Percentiles rank a stretch among this genome's conserved stretches.
These are phyloP conservation scores for Solanum chiquidenum DNA, from an alignment of 257 asterid species.

Conservation along the genomic window DNA sequence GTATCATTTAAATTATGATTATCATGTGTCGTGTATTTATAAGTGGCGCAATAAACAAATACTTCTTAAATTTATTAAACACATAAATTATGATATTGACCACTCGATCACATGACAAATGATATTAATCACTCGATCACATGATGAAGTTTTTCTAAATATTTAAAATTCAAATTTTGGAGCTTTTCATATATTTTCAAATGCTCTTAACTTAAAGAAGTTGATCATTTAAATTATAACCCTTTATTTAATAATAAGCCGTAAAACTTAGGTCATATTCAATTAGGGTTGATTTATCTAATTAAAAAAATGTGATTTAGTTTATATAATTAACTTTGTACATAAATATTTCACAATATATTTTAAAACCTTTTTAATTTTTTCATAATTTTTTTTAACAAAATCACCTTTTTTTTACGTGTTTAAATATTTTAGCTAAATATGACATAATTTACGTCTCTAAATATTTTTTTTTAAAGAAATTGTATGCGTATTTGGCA, in stretches of 20 bases:
- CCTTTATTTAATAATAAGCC: not conserved
- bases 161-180: not conserved
- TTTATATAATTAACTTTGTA: not conserved
- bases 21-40: not conserved
- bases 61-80: not conserved
- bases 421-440: not conserved
- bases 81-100: not conserved
- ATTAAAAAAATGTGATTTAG: not conserved
- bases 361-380: too few relatives aligned
- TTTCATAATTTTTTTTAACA: not conserved
- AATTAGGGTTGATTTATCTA: not conserved
- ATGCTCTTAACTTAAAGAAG: too few relatives aligned
- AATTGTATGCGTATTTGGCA: not conserved
- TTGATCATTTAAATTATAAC: not conserved
- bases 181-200: too few relatives aligned
- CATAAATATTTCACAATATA: not conserved
- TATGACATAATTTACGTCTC: too few relatives aligned
- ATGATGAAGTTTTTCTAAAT: not conserved
- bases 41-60: not conserved
- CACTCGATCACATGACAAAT: not conserved
- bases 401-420: too few relatives aligned
- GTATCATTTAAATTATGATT: not conserved
- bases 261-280: not conserved
- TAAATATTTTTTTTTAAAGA: too few relatives aligned
- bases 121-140: not conserved